These are phyloP conservation scores for Psidium friedrichsthalianum DNA, from an alignment of 345 rosid species.

Conservation along the genomic window DNA sequence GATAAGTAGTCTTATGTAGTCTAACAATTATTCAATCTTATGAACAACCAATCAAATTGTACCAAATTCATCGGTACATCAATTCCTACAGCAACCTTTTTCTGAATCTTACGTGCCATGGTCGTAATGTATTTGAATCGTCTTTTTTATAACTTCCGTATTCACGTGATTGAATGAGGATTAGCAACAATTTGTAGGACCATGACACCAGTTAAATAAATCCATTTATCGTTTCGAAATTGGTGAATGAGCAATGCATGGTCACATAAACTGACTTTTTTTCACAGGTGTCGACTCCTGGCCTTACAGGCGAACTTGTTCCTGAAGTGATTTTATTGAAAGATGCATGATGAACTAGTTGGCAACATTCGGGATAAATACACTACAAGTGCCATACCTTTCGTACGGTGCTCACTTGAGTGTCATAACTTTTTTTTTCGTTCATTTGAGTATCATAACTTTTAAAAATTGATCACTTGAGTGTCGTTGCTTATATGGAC, in stretches of 20 bases:
- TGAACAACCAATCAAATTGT: not conserved
- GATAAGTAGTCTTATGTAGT: too few relatives aligned
- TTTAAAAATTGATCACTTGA: too few relatives aligned
- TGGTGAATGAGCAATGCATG: not conserved
- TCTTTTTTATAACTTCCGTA: not conserved
- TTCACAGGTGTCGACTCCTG: not conserved
- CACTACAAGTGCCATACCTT: too few relatives aligned
- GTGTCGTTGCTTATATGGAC: too few relatives aligned
- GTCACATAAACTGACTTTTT: not conserved
- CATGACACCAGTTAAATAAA: not conserved
- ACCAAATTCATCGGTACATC: not conserved
- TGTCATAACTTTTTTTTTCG: too few relatives aligned
- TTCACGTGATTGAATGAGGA: not conserved
- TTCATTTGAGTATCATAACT: too few relatives aligned
- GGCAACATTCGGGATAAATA: not conserved
- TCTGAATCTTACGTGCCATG: not conserved
- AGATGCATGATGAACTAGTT: not conserved
- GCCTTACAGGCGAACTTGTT: not conserved
- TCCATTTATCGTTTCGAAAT: not conserved
- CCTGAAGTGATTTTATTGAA: not conserved
- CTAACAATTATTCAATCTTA: not conserved
- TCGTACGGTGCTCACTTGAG: too few relatives aligned
- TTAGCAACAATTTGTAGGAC: not conserved
- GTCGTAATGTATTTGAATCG: not conserved
- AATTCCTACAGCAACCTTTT: not conserved